Evolutionary conservation across 371 early-diverging fungal species (phyloP), one percentile per base, ranked within the genome.

Genomic region (Vittaforma corneae): DNA sequence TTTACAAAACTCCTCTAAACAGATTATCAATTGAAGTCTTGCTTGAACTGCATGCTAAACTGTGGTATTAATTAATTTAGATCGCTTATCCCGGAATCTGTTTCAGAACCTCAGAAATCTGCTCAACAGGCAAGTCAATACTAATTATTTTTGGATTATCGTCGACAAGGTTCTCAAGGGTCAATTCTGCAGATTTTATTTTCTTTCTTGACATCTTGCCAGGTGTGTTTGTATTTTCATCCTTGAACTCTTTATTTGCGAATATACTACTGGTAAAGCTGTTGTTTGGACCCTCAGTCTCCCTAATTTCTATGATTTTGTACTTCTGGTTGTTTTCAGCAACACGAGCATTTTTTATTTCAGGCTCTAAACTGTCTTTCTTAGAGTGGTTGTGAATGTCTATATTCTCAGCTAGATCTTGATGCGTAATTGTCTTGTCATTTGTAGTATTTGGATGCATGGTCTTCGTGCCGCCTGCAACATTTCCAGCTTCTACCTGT

Each of bases 121-220:
- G 18, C 26, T 48, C 38, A 5, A 62, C 22, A 6, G 62, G 62
- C 32, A 62, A 29, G 29, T 30, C 22, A n/a, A 62, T 62, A 5
- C 55, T 52, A 9, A 62, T 62, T 11, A 29, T 48, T 42, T 20
- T 56, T 6, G 18, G 18, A 20, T 62, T 62, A 42, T 62, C 28
- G 44, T 5, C 28, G 5, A 3, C 9, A 5, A n/a, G 24, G 30
- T 62, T 48, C 22, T 20, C 18, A 16, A 62, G 62, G 22, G 2
- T 44, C 9, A 62, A 29, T 52, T 48, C 62, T 29, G 53, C 62
- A 18, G 62, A 52, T 26, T 52, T 48, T 11, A 62, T 2, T 4
- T 22, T 32, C 35, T 42, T 56, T 42, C 14, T 56, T 34, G 51
- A 16, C 18, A 11, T 34, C 34, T 22, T 50, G 16, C 35, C 6